These are phyloP conservation scores for Cryptomeria japonica DNA, from an alignment of 75 land plant species.

Conservation along the genomic window DNA sequence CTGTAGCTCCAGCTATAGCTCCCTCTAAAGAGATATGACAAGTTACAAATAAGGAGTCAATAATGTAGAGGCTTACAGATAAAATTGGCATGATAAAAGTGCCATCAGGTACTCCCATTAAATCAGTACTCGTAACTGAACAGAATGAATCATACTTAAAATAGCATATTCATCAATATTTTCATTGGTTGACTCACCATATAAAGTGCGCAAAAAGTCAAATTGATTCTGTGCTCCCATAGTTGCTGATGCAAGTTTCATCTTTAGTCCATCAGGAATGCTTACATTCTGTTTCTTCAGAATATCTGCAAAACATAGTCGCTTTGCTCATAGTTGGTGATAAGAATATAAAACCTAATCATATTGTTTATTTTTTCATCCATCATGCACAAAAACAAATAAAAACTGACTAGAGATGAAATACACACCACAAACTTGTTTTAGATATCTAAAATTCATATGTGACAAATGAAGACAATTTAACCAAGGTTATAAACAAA, in stretches of 20 bases:
- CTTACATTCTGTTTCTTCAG: neutral
- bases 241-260: constrained; percentile 11
- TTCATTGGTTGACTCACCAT: constrained; percentile 11
- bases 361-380: neutral
- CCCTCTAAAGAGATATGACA: constrained; percentile 64
- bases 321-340: neutral
- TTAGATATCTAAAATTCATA: neutral
- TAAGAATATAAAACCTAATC: neutral
- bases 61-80: neutral
- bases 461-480: neutral
- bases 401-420: neutral
- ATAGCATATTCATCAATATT: neutral
- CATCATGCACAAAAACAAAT: neutral
- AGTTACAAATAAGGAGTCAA: neutral
- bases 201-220: constrained; percentile 17
- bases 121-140: neutral
- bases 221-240: constrained; percentile 7
- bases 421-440: neutral
- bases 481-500: neutral
- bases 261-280: neutral
- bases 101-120: neutral
- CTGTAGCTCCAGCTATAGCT: constrained; percentile 83
- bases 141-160: neutral
- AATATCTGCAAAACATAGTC: constrained; percentile 14
- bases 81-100: neutral